Base-by-base conservation (phyloP, 208 protist genomes). In the Porcisia hertigi region DNA sequence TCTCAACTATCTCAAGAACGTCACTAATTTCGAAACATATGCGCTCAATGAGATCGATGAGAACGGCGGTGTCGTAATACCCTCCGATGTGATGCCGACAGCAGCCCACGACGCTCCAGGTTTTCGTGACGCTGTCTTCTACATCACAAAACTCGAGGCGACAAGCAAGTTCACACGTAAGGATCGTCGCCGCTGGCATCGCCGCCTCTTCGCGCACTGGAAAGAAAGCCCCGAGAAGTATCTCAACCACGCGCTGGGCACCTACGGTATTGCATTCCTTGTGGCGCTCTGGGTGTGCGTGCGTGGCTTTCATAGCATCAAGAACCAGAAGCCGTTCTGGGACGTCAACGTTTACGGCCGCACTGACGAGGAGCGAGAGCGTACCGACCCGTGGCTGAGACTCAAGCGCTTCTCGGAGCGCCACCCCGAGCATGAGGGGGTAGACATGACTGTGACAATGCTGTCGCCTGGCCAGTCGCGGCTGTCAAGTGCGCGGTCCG, bases 21-120 rank as follows among this genome's bases (percentile, higher is more conserved):
- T 92, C 53, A 94, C 90, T 3, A 97, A 97, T 75, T 96, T 95
- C 73, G 94, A 97, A 55, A 96, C 89, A 20, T 96, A 96, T 83
- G 75, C 83, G 9, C 70, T 97, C 9, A 92, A 89, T 64, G 94
- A 95, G n/a, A 96, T 97, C 70, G 88, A 97, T 75, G 90, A 95
- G 72, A 88, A 96, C 53, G 94, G 94, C 23, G 92, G 94, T 14
- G 66, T 97, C 41, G 82, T 96, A 52, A 90, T 97, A 41, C 94
- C 94, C 0, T 43, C 87, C 0, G 90, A 96, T 76, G 89, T 97
- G 36, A 88, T 95, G 76, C 86, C 91, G 14, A 95, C 90, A 1
- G 75, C 89, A 6, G 63, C 88, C 0, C 82, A 91, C 69, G 93
- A 96, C 57, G 87, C 82, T 11, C 91, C 93, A 0, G 80, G 81